Percentiles rank a stretch among this genome's conserved stretches.
Conservation (phyloP, 345 rosid genomes). For the Diplotaxis tenuifolia region DNA sequence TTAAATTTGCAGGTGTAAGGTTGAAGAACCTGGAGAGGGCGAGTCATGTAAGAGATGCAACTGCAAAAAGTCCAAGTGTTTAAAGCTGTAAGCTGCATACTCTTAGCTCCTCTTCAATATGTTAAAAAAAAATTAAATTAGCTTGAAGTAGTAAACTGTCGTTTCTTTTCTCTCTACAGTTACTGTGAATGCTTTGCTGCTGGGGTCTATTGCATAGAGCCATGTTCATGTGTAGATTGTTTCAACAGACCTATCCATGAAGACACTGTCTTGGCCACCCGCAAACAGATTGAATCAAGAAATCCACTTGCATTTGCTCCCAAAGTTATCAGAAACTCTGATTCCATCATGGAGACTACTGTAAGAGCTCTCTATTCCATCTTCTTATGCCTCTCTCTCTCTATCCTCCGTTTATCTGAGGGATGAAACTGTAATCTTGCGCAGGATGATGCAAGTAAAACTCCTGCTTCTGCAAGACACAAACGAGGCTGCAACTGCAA, state of each 20-base stretch:
- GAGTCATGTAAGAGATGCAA: conserved; percentile 90
- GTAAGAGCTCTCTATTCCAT: conserved; percentile 44
- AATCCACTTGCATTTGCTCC: conserved; percentile 99
- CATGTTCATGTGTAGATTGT: conserved; percentile 94
- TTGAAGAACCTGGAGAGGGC: conserved; percentile 60
- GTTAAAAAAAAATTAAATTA: background rate
- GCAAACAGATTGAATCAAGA: conserved; percentile 91
- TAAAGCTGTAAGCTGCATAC: conserved; percentile 81
- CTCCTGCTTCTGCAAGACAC: conserved; percentile 97
- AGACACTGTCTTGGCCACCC: conserved; percentile 91
- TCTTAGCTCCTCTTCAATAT: background rate
- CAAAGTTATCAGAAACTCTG: conserved; percentile 73
- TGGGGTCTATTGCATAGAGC: conserved; percentile 91
- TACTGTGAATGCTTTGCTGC: conserved; percentile 99
- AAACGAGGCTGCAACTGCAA: conserved; percentile 98
- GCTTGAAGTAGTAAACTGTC: background rate
- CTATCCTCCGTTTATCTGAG: background rate
- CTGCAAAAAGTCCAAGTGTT: conserved; percentile 93
- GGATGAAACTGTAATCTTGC: background rate
- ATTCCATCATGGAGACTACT: conserved; percentile 56
- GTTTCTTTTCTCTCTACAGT: conserved; percentile 42
- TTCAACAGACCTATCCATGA: conserved; percentile 90
- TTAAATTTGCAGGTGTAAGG: conserved; percentile 56
- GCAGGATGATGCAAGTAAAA: conserved; percentile 77
- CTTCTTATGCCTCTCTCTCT: background rate